Evolutionary conservation across 495 filamentous ascomycete species (phyloP).

Genomic region (Daldinia concentrica): DNA sequence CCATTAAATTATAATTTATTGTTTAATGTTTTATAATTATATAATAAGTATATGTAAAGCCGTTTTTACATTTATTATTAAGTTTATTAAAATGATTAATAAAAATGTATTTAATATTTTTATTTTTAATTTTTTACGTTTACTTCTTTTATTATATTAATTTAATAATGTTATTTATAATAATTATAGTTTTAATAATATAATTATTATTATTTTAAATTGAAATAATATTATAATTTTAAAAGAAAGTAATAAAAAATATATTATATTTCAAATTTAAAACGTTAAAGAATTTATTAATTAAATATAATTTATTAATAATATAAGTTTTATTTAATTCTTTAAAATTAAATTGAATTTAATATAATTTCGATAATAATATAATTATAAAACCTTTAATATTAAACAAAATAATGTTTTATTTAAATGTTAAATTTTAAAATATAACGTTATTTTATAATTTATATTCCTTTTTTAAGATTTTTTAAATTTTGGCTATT

Average conservation of each 20-base stretch:
- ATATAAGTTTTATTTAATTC: constrained; percentile 12
- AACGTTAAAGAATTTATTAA: constrained; percentile 9
- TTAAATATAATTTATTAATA: constrained; percentile 12
- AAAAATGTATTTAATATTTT: constrained; percentile 13
- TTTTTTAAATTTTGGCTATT: not conserved
- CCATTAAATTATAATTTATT: not conserved
- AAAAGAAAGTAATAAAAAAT: constrained; percentile 8
- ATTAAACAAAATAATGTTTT: not conserved
- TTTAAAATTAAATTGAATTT: constrained; percentile 11
- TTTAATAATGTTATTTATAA: constrained; percentile 3
- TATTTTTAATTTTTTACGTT: constrained; percentile 10
- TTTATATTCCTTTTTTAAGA: constrained; percentile 5
- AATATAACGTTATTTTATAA: constrained; percentile 7
- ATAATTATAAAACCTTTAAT: not conserved
- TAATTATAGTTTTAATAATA: constrained; percentile 7
- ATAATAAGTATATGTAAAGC: not conserved
- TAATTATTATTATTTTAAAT: not conserved
- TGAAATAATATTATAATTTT: constrained; percentile 14
- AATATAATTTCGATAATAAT: not conserved
- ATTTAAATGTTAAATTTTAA: constrained; percentile 16
- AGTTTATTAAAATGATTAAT: not conserved
- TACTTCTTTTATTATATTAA: constrained; percentile 12
- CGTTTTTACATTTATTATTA: not conserved
- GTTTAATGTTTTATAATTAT: not conserved
- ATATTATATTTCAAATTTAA: constrained; percentile 10